Conservation (phyloP, 345 rosid genomes). For the Bruguiera sexangula region DNA sequence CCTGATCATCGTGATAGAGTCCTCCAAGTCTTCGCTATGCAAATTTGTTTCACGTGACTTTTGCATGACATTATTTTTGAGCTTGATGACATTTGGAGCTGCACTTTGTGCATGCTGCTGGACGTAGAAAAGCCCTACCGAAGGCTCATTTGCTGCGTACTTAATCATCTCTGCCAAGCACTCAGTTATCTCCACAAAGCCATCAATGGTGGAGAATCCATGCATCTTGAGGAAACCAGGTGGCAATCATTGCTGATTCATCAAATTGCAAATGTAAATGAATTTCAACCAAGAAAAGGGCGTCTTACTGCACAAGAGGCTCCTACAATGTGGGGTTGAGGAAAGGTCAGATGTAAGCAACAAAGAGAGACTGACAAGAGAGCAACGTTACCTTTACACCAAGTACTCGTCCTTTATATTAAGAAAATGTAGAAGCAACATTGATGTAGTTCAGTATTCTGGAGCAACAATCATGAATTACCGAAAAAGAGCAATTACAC, state of each 20-base stretch:
- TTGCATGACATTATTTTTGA: constrained; percentile 47
- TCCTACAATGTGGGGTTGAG: too few relatives aligned
- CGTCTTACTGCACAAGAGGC: too few relatives aligned
- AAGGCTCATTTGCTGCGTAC: constrained; percentile 86
- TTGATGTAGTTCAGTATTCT: too few relatives aligned
- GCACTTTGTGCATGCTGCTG: constrained; percentile 82
- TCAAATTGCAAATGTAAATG: constrained; percentile 15
- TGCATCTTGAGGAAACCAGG: constrained; percentile 59
- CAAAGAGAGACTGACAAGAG: too few relatives aligned
- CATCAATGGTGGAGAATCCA: constrained; percentile 88
- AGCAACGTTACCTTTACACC: too few relatives aligned
- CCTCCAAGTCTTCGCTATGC: constrained; percentile 79
- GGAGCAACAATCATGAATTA: too few relatives aligned
- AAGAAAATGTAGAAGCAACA: too few relatives aligned
- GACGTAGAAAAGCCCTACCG: constrained; percentile 84
- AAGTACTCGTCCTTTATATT: too few relatives aligned
- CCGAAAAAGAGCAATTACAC: too few relatives aligned
- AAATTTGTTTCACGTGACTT: constrained; percentile 56
- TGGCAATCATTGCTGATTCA: constrained; percentile 51
- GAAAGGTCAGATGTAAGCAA: too few relatives aligned
- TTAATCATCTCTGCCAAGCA: constrained; percentile 88
- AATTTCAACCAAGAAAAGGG: constrained; percentile 6
- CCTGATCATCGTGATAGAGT: constrained; percentile 61
- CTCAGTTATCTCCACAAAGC: constrained; percentile 87
- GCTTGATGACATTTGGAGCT: constrained; percentile 60